Base-by-base conservation (phyloP, 176 grass and related monocot species). In the Melocanna baccifera region DNA sequence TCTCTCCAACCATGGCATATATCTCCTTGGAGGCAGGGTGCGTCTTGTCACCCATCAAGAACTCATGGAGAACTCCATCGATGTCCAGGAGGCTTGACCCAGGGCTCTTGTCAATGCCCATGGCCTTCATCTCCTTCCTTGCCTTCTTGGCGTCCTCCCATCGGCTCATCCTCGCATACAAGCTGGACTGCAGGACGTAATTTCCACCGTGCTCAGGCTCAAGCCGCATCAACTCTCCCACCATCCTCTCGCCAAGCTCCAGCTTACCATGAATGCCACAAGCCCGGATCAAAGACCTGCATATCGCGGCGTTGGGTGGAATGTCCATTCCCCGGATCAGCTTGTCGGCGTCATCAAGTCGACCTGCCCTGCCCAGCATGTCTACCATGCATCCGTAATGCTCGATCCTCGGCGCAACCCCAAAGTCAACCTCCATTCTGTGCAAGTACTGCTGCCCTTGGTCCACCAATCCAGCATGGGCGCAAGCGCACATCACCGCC, bases 381-480 rank as follows among this genome's bases (percentile, higher is more conserved):
- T 81, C 87, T 36, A 89, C 87, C 47, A 89, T 26, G 51, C 87
- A 89, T 29, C 81, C 87, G 37, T 76, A 85, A 51, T 85, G 87
- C 67, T 81, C 87, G 3, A 80, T 69, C 51, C 36, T 80, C 9
- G 69, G 76, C 7, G 18, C 12, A 7, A 85, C 61, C 59, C 82
- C 87, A 15, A 85, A 89, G 29, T 89, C 76, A 62, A 36, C 48
- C 32, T 80, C 25, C 87, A 89, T 89, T 32, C 20, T 75, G 2
- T 47, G 12, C 1, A 89, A 89, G 43, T 9, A 72, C 6, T 1
- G 26, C 37, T n/a, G 67, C 11, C 82, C 87, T 58, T 89, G 76
- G 4, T 79, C 76, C 12, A 85, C 87, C 81, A 85, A 68, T 1
- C 87, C 87, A 19, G 76, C 48, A 52, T 85, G 87, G 1, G 87